Evolutionary conservation across 1,139 yeast species (phyloP).

Genomic region (Geotrichum bryndzae): DNA sequence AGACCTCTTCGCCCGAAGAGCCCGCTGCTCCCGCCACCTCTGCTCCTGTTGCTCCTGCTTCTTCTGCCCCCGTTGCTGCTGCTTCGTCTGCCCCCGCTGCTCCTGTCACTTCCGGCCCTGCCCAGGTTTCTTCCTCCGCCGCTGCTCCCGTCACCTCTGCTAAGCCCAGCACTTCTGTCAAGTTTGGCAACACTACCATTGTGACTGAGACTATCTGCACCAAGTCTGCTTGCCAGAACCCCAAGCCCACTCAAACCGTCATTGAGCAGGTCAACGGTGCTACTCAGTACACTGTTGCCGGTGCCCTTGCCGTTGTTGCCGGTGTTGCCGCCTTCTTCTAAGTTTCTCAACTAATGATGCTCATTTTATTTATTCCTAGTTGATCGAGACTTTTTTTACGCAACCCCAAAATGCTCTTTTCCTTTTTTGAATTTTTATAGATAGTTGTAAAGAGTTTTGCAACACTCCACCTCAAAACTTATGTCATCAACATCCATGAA

Average conservation of each 20-base stretch:
- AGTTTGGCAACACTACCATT: slow-evolving; percentile 15
- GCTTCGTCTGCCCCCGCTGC: background rate
- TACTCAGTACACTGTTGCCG: slow-evolving; percentile 3
- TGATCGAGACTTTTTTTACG: background rate
- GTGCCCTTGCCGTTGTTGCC: slow-evolving; percentile 7
- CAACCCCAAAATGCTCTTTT: background rate
- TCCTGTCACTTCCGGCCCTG: background rate
- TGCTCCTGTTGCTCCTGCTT: background rate
- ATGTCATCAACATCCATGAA: too few relatives aligned
- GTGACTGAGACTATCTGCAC: slow-evolving; percentile 8
- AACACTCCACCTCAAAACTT: too few relatives aligned
- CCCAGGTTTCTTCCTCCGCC: background rate
- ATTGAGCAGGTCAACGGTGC: slow-evolving; percentile 13
- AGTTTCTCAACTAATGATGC: background rate
- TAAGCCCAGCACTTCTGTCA: background rate
- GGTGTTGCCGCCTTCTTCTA: slow-evolving; percentile 22
- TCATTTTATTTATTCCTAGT: background rate
- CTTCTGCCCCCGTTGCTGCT: slow-evolving; percentile 2
- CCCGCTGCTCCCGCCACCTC: background rate
- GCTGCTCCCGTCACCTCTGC: slow-evolving; percentile 1
- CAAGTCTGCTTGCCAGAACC: background rate
- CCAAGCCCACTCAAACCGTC: background rate
- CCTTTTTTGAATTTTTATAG: too few relatives aligned
- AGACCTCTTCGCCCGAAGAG: background rate
- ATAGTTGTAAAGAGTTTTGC: too few relatives aligned